Evolutionary conservation across 179 eudicot genomes (phyloP).

Genomic region (Drosera spatulata): DNA sequence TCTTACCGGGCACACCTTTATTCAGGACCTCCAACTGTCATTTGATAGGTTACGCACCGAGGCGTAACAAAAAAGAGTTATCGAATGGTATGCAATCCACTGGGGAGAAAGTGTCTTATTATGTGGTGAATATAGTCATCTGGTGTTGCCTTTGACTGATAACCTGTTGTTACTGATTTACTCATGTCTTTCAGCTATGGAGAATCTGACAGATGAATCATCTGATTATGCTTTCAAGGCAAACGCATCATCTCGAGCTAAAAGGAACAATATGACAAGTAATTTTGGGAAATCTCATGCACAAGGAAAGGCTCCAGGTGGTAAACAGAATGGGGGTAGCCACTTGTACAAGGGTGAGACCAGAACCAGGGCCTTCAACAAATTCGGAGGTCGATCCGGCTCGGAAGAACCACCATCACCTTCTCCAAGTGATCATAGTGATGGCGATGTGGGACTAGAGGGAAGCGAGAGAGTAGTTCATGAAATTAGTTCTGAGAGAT

Average conservation of each 20-base stretch:
- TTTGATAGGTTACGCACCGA: slow-evolving; percentile 82
- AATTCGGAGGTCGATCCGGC: no score
- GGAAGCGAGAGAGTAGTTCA: slow-evolving; percentile 15
- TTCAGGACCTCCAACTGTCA: slow-evolving; percentile 63
- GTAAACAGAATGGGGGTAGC: slow-evolving; percentile 22
- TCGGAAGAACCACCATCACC: slow-evolving; percentile 35
- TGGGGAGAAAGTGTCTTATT: neutral
- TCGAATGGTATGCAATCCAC: slow-evolving; percentile 2
- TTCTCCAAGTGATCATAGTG: slow-evolving; percentile 35
- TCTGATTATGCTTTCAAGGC: slow-evolving; percentile 26
- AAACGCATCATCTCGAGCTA: slow-evolving; percentile 20
- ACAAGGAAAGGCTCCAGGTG: slow-evolving; percentile 16
- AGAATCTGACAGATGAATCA: slow-evolving; percentile 23
- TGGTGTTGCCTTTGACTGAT: neutral
- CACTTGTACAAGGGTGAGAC: slow-evolving; percentile 9
- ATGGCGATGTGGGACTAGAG: slow-evolving; percentile 17
- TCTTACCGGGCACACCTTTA: slow-evolving; percentile 8
- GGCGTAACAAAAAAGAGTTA: slow-evolving; percentile 31
- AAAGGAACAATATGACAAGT: slow-evolving; percentile 17
- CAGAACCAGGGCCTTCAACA: slow-evolving; percentile 6
- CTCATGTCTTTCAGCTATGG: slow-evolving; percentile 7
- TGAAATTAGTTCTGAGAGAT: slow-evolving; percentile 12
- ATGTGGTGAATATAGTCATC: neutral
- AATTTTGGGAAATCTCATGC: slow-evolving; percentile 20
- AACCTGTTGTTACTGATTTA: neutral